These are phyloP conservation scores for Suhomyces yuchorum DNA, from an alignment of 1,139 yeast genomes.

Conservation along the genomic window DNA sequence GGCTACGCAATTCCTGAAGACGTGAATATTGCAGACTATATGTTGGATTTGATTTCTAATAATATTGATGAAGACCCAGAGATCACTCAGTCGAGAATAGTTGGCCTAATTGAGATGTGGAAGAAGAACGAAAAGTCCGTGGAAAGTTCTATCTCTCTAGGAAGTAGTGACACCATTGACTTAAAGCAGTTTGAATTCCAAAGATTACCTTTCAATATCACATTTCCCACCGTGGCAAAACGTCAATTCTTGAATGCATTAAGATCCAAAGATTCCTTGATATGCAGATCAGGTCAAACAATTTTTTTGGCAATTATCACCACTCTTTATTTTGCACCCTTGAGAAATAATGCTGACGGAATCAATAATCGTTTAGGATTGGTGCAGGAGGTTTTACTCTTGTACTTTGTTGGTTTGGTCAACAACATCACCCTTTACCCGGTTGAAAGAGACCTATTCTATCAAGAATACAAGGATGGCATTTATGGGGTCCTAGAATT, in stretches of 20 bases:
- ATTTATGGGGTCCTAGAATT: constrained; percentile 25
- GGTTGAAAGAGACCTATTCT: constrained; percentile 25
- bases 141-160: background rate
- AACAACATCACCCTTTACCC: constrained; percentile 29
- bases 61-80: constrained; percentile 17
- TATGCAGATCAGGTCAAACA: constrained; percentile 25
- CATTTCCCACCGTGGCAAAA: constrained; percentile 19
- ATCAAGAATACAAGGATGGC: constrained; percentile 28
- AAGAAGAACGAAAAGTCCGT: background rate
- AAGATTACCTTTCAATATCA: constrained; percentile 24
- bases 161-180: background rate
- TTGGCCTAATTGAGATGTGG: constrained; percentile 20
- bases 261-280: constrained; percentile 23
- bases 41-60: constrained; percentile 22
- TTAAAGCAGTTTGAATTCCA: constrained; percentile 19
- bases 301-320: constrained; percentile 23
- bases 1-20: constrained; percentile 19
- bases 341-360: constrained; percentile 21
- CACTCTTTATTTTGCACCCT: constrained; percentile 27
- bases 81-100: constrained; percentile 15
- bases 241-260: constrained; percentile 23
- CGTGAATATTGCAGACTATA: constrained; percentile 22
- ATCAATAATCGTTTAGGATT: constrained; percentile 27
- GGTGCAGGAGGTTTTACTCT: constrained; percentile 24
- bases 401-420: constrained; percentile 28